Percentiles rank a stretch among this genome's conserved stretches.
phyloP scores from a whole-genome alignment of 129 eudicot species.

The Cynara cardunculus region DNA sequence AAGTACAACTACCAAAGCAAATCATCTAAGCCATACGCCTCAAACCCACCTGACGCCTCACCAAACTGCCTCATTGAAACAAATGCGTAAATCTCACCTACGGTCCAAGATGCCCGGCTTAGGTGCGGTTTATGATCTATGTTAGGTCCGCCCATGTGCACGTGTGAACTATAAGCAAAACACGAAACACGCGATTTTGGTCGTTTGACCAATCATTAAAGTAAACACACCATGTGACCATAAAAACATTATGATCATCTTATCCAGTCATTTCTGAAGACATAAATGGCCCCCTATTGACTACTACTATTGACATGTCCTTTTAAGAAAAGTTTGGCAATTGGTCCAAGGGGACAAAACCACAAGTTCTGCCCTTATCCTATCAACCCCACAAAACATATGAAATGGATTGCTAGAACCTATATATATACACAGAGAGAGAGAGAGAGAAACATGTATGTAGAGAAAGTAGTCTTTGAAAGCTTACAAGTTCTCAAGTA shows the following conservation, averaged over 20 bases:
- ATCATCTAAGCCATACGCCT: too few relatives aligned
- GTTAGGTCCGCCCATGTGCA: not conserved
- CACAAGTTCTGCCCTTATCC: conserved; percentile 29
- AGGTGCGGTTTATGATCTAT: too few relatives aligned
- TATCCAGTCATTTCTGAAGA: conserved; percentile 23
- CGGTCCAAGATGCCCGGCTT: too few relatives aligned
- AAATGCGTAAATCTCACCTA: too few relatives aligned
- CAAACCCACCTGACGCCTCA: too few relatives aligned
- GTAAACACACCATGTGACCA: conserved; percentile 32
- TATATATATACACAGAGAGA: not conserved
- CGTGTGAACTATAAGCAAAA: not conserved
- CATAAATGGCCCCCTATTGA: conserved; percentile 31
- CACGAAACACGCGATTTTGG: conserved; percentile 8
- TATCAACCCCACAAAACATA: conserved; percentile 22
- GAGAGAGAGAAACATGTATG: not conserved
- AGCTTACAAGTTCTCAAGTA: not conserved
- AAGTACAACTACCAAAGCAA: too few relatives aligned
- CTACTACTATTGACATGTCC: conserved; percentile 30
- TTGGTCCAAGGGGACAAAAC: conserved; percentile 27
- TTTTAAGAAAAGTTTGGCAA: conserved; percentile 13
- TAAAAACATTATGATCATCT: conserved; percentile 14
- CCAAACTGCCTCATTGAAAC: too few relatives aligned
- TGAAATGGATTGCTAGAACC: not conserved
- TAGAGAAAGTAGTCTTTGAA: not conserved
- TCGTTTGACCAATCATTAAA: conserved; percentile 31